Conservation (phyloP, 139 green algal species). For the Gonium pectorale region DNA sequence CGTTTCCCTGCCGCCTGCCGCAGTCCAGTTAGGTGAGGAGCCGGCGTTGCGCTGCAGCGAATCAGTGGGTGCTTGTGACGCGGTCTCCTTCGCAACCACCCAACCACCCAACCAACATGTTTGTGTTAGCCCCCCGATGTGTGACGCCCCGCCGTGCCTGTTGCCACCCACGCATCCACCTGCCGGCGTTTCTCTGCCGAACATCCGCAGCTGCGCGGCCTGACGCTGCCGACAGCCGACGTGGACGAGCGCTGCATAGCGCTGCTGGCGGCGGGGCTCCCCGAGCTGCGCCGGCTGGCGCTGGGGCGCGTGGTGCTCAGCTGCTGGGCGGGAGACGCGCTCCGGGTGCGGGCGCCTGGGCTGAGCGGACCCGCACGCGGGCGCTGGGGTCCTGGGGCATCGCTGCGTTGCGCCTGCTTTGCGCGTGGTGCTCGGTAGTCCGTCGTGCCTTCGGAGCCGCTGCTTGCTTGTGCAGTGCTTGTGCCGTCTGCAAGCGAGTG, state of each 20-base stretch:
- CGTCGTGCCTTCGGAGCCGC: background rate
- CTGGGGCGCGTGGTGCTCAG: background rate
- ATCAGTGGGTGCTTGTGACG: too few species aligned
- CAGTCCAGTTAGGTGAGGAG: too few species aligned
- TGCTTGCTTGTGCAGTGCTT: background rate
- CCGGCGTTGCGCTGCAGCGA: too few species aligned
- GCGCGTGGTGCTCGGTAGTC: background rate
- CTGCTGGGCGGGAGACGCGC: background rate
- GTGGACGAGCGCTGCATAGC: background rate
- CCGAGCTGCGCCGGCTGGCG: background rate
- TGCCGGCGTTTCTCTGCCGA: too few species aligned
- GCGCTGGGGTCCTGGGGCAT: background rate
- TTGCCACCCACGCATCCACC: too few species aligned
- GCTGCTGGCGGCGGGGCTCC: conserved; percentile 4
- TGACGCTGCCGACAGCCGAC: background rate
- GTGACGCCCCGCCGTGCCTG: too few species aligned
- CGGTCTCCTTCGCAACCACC: too few species aligned
- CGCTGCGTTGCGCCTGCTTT: background rate
- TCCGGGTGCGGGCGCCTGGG: background rate
- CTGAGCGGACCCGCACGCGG: background rate
- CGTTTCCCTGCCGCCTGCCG: too few species aligned
- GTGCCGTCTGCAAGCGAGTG: too few species aligned
- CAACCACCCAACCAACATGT: too few species aligned
- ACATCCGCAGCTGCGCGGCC: conserved; percentile 26
- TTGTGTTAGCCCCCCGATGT: too few species aligned